These are phyloP conservation scores for Ceriops tagal DNA, from an alignment of 345 rosid genomes.

Conservation along the genomic window DNA sequence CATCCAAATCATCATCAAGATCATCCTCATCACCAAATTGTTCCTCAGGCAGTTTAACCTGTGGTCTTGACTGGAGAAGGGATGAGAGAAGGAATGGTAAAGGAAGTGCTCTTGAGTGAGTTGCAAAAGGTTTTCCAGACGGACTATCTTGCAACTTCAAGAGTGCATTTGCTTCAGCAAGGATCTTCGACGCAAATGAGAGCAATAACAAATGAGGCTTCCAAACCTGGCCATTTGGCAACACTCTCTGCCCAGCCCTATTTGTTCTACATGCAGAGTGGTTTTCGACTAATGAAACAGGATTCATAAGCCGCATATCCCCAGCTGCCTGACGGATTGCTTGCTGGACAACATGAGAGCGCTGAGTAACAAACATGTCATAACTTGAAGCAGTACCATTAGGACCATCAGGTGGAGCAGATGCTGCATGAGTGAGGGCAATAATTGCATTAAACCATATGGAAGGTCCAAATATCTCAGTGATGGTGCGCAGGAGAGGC, in stretches of 20 bases:
- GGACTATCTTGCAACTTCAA: conserved; percentile 83
- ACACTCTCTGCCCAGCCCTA: conserved; percentile 96
- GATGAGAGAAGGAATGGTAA: conserved; percentile 86
- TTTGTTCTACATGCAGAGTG: conserved; percentile 98
- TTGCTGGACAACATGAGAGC: conserved; percentile 91
- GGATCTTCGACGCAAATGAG: conserved; percentile 96
- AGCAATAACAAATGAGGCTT: conserved; percentile 93
- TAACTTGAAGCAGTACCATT: conserved; percentile 91
- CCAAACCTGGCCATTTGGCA: conserved; percentile 99
- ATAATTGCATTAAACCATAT: conserved; percentile 99
- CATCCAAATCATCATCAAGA: conserved; percentile 69
- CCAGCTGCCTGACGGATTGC: conserved; percentile 99
- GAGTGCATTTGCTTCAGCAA: conserved; percentile 88
- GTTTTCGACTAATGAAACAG: conserved; percentile 93
- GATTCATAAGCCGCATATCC: conserved; percentile 99
- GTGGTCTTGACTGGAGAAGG: conserved; percentile 91
- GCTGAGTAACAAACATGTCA: conserved; percentile 96
- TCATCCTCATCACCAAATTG: conserved; percentile 78
- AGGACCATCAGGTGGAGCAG: conserved; percentile 99
- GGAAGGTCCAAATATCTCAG: conserved; percentile 86
- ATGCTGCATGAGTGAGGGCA: conserved; percentile 96
- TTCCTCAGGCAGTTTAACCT: conserved; percentile 84
- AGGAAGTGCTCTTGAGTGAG: conserved; percentile 77
- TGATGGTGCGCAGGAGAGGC: conserved; percentile 92
- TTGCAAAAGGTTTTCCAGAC: conserved; percentile 68